A percentile compares a stretch with the other conserved stretches of the same genome.
These are phyloP conservation scores for Cyclostephanos tholiformis DNA, from an alignment of 108 stramenopile genomes.

Conservation along the genomic window DNA sequence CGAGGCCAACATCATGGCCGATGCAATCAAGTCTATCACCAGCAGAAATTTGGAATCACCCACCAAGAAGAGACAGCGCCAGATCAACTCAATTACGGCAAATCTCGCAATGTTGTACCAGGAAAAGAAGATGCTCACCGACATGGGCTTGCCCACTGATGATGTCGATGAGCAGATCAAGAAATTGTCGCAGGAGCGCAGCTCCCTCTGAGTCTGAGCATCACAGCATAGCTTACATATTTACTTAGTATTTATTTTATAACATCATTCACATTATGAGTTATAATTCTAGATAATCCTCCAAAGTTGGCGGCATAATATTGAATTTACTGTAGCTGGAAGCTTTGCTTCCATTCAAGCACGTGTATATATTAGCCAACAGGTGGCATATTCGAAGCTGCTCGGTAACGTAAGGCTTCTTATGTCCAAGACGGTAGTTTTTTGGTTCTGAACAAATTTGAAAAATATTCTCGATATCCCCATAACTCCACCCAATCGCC, in stretches of 20 bases:
- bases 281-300: background rate
- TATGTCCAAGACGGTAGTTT: background rate
- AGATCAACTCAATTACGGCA: too few relatives aligned
- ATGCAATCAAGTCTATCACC: background rate
- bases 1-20: background rate
- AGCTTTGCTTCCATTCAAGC: conserved; percentile 5
- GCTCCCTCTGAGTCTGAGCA: too few relatives aligned
- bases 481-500: too few relatives aligned
- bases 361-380: background rate
- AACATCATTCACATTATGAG: background rate
- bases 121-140: background rate
- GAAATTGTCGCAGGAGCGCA: too few relatives aligned
- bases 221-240: too few relatives aligned
- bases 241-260: background rate
- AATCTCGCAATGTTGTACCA: too few relatives aligned
- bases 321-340: background rate
- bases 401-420: conserved; percentile 4
- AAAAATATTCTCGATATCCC: background rate
- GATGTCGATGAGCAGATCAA: too few relatives aligned
- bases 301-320: conserved; percentile 2
- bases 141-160: too few relatives aligned
- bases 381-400: background rate
- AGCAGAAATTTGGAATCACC: too few relatives aligned
- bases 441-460: background rate
- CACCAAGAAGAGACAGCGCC: too few relatives aligned